These are phyloP conservation scores for Rhododendron simsii DNA, from an alignment of 148 eudicot species.

Conservation along the genomic window DNA sequence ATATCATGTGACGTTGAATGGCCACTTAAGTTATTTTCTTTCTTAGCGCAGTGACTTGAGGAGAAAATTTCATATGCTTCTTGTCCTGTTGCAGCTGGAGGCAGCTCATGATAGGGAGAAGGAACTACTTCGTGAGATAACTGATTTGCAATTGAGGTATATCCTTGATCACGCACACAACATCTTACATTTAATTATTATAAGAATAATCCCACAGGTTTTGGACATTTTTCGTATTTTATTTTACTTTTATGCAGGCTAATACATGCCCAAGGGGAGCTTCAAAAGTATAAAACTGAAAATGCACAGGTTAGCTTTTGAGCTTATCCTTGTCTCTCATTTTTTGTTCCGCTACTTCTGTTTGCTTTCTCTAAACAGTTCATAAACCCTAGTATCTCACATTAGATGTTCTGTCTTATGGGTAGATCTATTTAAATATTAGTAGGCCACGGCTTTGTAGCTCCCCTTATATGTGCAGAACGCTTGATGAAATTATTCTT, in stretches of 20 bases:
- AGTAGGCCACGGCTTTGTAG: neutral
- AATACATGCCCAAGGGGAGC: constrained; percentile 57
- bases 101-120: constrained; percentile 72
- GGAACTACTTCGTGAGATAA: constrained; percentile 57
- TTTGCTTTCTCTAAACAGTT: neutral
- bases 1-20: neutral
- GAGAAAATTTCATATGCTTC: neutral
- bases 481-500: neutral
- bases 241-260: constrained; percentile 32
- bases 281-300: constrained; percentile 53
- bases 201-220: neutral
- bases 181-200: neutral
- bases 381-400: neutral
- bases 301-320: constrained; percentile 25
- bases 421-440: neutral
- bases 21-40: neutral
- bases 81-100: constrained; percentile 48
- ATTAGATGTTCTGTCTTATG: neutral
- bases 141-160: constrained; percentile 76
- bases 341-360: no score
- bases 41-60: neutral
- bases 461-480: neutral
- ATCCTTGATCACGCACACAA: neutral
- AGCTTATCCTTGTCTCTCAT: neutral
- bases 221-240: neutral